Conservation (phyloP, 257 asterid species). For the Capsicum pubescens region DNA sequence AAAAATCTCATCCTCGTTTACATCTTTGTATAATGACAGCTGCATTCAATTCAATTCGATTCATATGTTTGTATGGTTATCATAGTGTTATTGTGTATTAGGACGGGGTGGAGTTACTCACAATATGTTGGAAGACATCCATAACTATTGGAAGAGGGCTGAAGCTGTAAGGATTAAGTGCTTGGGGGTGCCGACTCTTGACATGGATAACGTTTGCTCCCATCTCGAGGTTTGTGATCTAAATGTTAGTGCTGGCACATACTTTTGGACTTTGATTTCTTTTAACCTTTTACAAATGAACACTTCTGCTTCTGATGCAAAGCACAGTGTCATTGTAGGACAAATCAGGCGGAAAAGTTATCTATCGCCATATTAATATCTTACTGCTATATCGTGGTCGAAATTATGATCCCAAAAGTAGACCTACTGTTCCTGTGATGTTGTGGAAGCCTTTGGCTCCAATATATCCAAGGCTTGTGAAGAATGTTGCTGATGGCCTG, state of each 20-base stretch:
- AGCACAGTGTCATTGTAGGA: slow-evolving; percentile 69
- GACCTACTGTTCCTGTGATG: slow-evolving; percentile 69
- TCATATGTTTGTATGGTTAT: slow-evolving; percentile 5
- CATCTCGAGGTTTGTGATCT: slow-evolving; percentile 77
- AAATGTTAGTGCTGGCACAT: background rate
- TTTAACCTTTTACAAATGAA: background rate
- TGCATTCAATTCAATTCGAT: background rate
- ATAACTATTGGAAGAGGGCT: slow-evolving; percentile 85
- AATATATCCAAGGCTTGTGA: slow-evolving; percentile 89
- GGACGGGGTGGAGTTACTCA: slow-evolving; percentile 96
- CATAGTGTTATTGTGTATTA: slow-evolving; percentile 32
- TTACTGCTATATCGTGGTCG: slow-evolving; percentile 76
- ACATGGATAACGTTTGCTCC: slow-evolving; percentile 87
- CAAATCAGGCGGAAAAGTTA: slow-evolving; percentile 79
- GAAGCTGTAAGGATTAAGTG: slow-evolving; percentile 91
- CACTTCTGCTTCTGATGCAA: slow-evolving; percentile 40
- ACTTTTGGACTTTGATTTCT: background rate
- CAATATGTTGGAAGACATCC: slow-evolving; percentile 84
- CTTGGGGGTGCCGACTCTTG: slow-evolving; percentile 90
- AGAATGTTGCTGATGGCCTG: slow-evolving; percentile 77
- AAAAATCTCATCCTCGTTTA: background rate
- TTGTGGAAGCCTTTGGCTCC: slow-evolving; percentile 87
- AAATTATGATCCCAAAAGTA: slow-evolving; percentile 60
- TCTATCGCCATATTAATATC: slow-evolving; percentile 67
- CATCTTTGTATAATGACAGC: background rate